Base-by-base conservation (phyloP, 1,284 basidiomycete genomes). In the Mycena citricolor region DNA sequence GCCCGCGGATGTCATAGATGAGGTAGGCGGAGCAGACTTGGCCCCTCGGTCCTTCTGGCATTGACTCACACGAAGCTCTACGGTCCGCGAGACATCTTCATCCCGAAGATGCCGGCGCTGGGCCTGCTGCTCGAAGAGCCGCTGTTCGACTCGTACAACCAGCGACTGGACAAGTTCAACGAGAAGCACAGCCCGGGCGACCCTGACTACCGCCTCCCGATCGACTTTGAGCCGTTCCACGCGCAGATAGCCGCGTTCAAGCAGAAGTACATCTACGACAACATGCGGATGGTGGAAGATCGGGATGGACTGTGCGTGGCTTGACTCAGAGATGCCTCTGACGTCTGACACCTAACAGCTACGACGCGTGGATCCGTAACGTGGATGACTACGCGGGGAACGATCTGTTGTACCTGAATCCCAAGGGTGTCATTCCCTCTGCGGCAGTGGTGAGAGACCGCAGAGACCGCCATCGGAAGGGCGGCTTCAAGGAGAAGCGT, bases 61-160 rank as follows among this genome's bases (percentile, higher is more conserved):
- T 33, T 21, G 36, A 23, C 35, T 38, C 32, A 14, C 20, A 12
- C 25, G 26, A 49, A 86, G 82, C 64, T 89, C 21, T 90, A 82
- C 57, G 81, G 81, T 1, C 83, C 88, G 1, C 79, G 82, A n/a
- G 73, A 74, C 32, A 86, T 95, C 31, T 83, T 92, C 61, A 80
- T 98, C 19, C 97, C 97, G 23, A 98, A 97, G 71, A 97, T 97
- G 68, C 97, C 97, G 11, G 89, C 93, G 1, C 76, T 99, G 14
- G 97, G 97, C 7, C 76, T 99, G 8, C 71, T 99, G n/a, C 80
- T 99, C 26, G 92, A 98, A 66, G 81, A 92, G 56, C 95, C 94
- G 1, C 81, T 94, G 52, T 94, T 92, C 60, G 76, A 83, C 39
- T 81, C 79, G 7, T 95, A 95, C 69, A 90, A 87, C 62, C 66